Evolutionary conservation across 2,329 filamentous ascomycete species (phyloP), one percentile per base, ranked within the genome.

Genomic region (Neonectria coccinea): DNA sequence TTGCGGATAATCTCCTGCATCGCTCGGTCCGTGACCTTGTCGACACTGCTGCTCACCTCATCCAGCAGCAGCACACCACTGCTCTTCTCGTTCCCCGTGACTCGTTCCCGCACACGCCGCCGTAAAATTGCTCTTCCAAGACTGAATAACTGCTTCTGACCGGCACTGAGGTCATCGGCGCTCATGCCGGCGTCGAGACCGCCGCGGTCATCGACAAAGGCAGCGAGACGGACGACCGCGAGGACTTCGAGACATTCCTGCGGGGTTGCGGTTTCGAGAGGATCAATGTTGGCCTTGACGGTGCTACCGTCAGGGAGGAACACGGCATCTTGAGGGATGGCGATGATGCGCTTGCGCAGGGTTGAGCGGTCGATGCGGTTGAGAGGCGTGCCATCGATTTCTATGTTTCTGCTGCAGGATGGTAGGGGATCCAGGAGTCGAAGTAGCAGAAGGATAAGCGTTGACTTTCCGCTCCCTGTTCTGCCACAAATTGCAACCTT

Each of bases 101-200:
- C 60, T n/a, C 62, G 66, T 10, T 73, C 68, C 2, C 71, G 67
- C 1, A 73, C 67, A 1, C 70, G 56, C 2, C 71, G 62, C 5
- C 84, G 77, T 8, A 91, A 74, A 18, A 91, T 80, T 0, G 87
- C 89, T 0, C 88, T 77, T 0, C 86, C 88, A 1, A 92, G 81
- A 66, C 84, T 88, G 68, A 92, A 89, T 0, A 91, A 80, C 70
- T 91, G 89, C 48, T 83, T 84, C 74, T 91, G 89, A 0, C 89
- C 89, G 36, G 85, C 83, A 5, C 82, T 85, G 6, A 89, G 78
- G 55, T 81, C 78, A 7, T 85, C 80, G 2, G 82, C 77, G n/a
- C 80, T 79, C 66, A 90, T 81, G 2, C 62, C 68, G 0, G 73
- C 72, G 3, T 71, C 66, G 0, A 83, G 65, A 0, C 80, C 80